Conservation (phyloP, 140 eudicot genomes). For the Anethum foeniculum region DNA sequence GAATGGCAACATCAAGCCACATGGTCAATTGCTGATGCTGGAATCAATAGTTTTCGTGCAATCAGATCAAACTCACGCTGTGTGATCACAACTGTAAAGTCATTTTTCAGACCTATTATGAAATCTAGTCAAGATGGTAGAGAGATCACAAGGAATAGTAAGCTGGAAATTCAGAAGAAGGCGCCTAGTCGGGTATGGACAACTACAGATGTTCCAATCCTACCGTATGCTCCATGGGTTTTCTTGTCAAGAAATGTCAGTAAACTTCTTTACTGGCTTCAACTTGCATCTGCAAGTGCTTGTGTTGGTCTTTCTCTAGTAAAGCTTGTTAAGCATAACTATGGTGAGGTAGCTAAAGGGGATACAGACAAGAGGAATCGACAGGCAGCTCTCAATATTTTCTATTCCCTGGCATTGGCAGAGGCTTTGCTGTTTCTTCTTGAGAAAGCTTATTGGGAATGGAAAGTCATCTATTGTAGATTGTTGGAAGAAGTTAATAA, state of each 20-base stretch:
- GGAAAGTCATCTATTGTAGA: constrained; percentile 44
- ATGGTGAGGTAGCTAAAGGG: constrained; percentile 19
- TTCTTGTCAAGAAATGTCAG: constrained; percentile 61
- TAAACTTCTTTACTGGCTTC: constrained; percentile 68
- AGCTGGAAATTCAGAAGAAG: constrained; percentile 6
- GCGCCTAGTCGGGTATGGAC: constrained; percentile 54
- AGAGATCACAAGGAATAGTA: constrained; percentile 16
- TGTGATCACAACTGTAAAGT: constrained; percentile 18
- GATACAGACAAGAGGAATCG: constrained; percentile 49
- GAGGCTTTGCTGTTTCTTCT: constrained; percentile 77
- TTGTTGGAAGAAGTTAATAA: constrained; percentile 50
- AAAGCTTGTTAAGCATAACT: constrained; percentile 41
- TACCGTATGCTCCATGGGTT: constrained; percentile 58
- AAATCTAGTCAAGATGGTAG: constrained; percentile 12
- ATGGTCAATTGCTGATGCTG: constrained; percentile 61
- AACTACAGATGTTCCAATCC: constrained; percentile 68
- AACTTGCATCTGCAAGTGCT: constrained; percentile 50
- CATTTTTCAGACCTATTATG: constrained; percentile 23
- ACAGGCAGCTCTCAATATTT: constrained; percentile 52
- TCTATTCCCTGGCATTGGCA: constrained; percentile 70
- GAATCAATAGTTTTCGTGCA: constrained; percentile 51
- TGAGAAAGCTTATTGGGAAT: constrained; percentile 84
- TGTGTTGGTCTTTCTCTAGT: constrained; percentile 63
- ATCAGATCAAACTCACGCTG: constrained; percentile 38
- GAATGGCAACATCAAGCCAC: constrained; percentile 97